phyloP scores from a whole-genome alignment of 441 rosid genomes.

The Adansonia rubrostipa region DNA sequence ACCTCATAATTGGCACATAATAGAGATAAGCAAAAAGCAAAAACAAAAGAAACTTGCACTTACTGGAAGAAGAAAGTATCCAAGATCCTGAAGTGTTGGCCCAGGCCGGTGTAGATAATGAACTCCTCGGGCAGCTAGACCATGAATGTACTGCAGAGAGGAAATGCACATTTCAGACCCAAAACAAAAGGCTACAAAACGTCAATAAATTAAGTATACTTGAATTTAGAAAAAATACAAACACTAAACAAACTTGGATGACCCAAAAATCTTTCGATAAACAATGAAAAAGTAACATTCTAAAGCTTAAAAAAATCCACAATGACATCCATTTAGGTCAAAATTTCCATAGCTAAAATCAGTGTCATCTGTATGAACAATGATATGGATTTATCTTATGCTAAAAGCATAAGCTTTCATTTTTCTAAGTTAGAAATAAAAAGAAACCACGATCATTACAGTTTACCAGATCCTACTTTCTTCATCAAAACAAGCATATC shows the following conservation, averaged over 20 bases:
- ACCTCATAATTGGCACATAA: not conserved
- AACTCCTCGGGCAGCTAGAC: conserved; percentile 95
- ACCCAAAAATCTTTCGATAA: not conserved
- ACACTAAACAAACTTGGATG: conserved; percentile 1
- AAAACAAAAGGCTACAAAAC: not conserved
- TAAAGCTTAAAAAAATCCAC: conserved; percentile 4
- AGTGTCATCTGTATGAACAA: conserved; percentile 24
- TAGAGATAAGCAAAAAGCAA: conserved; percentile 22
- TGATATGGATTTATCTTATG: conserved; percentile 36
- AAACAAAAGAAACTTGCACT: conserved; percentile 23
- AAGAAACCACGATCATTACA: conserved; percentile 43
- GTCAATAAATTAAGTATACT: not conserved
- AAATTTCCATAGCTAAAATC: not conserved
- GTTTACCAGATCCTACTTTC: conserved; percentile 41
- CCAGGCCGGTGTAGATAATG: conserved; percentile 93
- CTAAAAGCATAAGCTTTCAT: conserved; percentile 37
- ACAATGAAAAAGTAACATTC: not conserved
- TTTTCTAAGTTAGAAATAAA: conserved; percentile 32
- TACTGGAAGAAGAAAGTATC: conserved; percentile 90
- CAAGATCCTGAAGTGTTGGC: conserved; percentile 85
- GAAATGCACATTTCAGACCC: conserved; percentile 13
- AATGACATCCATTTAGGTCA: conserved; percentile 14
- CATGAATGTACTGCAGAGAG: conserved; percentile 84
- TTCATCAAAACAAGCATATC: conserved; percentile 17
- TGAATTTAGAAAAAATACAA: not conserved